These are phyloP conservation scores for Pyrenopolyporus hunteri DNA, from an alignment of 495 filamentous ascomycete genomes.

Conservation along the genomic window DNA sequence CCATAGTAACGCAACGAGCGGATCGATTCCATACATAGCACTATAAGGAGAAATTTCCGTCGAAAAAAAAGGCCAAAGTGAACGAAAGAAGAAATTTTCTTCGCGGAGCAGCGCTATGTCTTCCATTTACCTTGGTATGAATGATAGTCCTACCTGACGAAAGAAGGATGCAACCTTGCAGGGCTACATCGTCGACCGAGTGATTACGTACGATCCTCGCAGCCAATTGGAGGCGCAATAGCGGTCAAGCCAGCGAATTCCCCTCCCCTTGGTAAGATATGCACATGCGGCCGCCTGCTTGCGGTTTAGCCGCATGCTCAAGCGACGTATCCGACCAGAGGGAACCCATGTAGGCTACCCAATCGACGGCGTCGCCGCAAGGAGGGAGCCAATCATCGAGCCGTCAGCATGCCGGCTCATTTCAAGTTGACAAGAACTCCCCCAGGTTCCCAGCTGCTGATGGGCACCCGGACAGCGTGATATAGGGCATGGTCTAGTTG, in stretches of 20 bases:
- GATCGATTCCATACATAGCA: too few species aligned
- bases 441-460: not conserved
- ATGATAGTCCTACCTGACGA: not conserved
- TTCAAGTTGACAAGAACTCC: not conserved
- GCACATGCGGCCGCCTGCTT: not conserved
- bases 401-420: too few species aligned
- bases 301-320: not conserved
- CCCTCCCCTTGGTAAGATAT: not conserved
- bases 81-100: not conserved
- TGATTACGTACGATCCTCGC: not conserved
- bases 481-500: too few species aligned
- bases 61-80: not conserved
- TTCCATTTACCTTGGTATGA: not conserved
- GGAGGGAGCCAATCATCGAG: not conserved
- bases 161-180: not conserved
- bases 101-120: too few species aligned
- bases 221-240: not conserved
- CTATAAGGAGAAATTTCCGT: too few species aligned
- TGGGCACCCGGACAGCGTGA: too few species aligned
- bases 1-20: too few species aligned
- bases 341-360: not conserved
- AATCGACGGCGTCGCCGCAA: slow-evolving; percentile 3
- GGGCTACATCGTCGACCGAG: not conserved
- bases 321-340: not conserved
- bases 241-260: not conserved